Evolutionary conservation across 108 stramenopile genomes (phyloP), one percentile per base, ranked within the genome.

Genomic region (Pseudonitzschia pungens): DNA sequence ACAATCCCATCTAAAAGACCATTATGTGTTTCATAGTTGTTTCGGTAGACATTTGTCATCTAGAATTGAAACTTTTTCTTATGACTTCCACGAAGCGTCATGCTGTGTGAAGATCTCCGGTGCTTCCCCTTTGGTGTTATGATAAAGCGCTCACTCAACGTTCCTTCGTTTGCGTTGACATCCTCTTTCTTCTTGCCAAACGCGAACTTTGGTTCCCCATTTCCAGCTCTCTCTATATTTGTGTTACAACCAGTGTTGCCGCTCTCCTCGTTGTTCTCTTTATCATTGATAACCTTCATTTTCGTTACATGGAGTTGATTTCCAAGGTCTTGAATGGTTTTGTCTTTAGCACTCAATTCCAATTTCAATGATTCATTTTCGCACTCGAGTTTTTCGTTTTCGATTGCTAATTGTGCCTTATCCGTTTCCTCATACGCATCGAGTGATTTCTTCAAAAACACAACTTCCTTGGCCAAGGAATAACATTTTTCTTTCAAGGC

Each of bases 321-420:
- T 62, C 29, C 60, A 3, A 33, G 32, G 8, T 62, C 60, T 29
- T 40, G 32, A 10, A 33, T 62, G 27, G 20, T 33, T 24, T n/a
- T 33, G 1, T 33, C 29, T 1, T 62, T 62, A 3, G 32, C 32
- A 21, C 36, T 40, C 32, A 62, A 15, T 40, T 62, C 60, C 36
- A 29, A 16, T 1, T 33, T 62, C 60, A 62, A 62, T 40, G 60
- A 33, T 62, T 33, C 31, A 7, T 62, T 62, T 40, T 31, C 60
- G 29, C 6, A 31, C 15, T 14, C 29, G n/a, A 28, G 29, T 62
- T 62, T 41, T n/a, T 62, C 33, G 33, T 62, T 62, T 41, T 62
- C 28, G 12, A 58, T 58, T 14, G 6, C n/a, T 15, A 58, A 15
- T n/a, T 31, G 15, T 3, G 3, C 36, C 31, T 33, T 33, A 8